phyloP scores from a whole-genome alignment of 140 eudicot genomes.

The Senecio squalidus region DNA sequence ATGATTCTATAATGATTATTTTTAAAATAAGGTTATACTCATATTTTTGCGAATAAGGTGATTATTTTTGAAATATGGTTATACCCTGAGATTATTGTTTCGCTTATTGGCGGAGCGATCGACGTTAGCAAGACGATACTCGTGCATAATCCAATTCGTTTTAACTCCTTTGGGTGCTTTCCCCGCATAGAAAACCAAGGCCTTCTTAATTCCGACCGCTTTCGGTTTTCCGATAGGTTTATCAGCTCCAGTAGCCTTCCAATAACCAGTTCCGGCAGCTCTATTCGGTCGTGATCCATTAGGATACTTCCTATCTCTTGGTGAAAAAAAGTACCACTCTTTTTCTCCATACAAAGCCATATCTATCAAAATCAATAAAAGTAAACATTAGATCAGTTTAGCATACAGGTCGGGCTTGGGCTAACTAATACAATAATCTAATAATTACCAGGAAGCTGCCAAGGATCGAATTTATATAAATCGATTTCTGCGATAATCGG shows the following conservation, averaged over 20 bases:
- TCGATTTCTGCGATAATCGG: constrained; percentile 38
- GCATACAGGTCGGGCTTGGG: too few relatives aligned
- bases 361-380: constrained; percentile 26
- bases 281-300: constrained; percentile 64
- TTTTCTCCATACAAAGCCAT: constrained; percentile 69
- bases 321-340: constrained; percentile 75
- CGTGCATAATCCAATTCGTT: constrained; percentile 77
- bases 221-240: constrained; percentile 68
- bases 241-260: constrained; percentile 80
- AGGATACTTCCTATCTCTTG: constrained; percentile 59
- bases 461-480: constrained; percentile 40
- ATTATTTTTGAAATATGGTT: too few relatives aligned
- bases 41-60: too few relatives aligned
- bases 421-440: too few relatives aligned
- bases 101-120: constrained; percentile 63
- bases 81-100: constrained; percentile 51
- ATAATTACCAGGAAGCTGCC: constrained; percentile 50
- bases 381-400: too few relatives aligned
- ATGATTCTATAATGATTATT: too few relatives aligned
- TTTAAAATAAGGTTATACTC: too few relatives aligned
- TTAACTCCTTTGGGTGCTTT: constrained; percentile 63
- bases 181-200: constrained; percentile 66
- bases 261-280: constrained; percentile 69
- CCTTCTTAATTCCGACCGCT: constrained; percentile 58
- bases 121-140: constrained; percentile 64